Evolutionary conservation across 1,284 basidiomycete species (phyloP).

Genomic region (Gymnopus androsaceus): DNA sequence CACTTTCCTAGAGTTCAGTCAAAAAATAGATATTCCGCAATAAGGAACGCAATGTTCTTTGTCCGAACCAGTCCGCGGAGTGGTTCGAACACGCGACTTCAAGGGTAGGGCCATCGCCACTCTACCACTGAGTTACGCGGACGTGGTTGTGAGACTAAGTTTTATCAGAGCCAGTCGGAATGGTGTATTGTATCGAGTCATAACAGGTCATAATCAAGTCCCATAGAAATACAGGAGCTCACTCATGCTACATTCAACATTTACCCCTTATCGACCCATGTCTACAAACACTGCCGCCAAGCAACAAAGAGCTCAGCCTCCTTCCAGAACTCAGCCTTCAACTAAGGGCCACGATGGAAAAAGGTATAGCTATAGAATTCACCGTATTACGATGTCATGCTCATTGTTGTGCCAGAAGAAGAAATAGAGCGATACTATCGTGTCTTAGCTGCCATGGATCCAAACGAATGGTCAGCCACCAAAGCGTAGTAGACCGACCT

Average conservation of each 20-base stretch:
- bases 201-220: no score
- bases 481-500: conserved; percentile 10
- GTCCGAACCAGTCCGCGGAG: no score
- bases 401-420: conserved; percentile 8
- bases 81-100: no score
- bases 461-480: conserved; percentile 74
- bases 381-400: neutral
- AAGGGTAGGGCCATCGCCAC: no score
- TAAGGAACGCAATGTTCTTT: no score
- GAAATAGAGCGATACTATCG: conserved; percentile 43
- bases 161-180: no score
- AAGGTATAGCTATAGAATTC: conserved; percentile 8
- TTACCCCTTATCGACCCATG: conserved; percentile 3
- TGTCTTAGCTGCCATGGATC: conserved; percentile 49
- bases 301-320: conserved; percentile 10
- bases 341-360: conserved; percentile 20
- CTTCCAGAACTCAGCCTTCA: conserved; percentile 6
- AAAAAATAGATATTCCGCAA: no score
- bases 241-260: neutral
- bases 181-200: no score
- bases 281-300: conserved; percentile 5
- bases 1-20: no score
- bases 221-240: conserved; percentile 12
- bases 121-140: no score
- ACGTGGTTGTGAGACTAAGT: no score